Percentiles rank a stretch among this genome's conserved stretches.
Conservation (phyloP, 2,329 filamentous ascomycete genomes). For the Trichoderma citrinoviride region DNA sequence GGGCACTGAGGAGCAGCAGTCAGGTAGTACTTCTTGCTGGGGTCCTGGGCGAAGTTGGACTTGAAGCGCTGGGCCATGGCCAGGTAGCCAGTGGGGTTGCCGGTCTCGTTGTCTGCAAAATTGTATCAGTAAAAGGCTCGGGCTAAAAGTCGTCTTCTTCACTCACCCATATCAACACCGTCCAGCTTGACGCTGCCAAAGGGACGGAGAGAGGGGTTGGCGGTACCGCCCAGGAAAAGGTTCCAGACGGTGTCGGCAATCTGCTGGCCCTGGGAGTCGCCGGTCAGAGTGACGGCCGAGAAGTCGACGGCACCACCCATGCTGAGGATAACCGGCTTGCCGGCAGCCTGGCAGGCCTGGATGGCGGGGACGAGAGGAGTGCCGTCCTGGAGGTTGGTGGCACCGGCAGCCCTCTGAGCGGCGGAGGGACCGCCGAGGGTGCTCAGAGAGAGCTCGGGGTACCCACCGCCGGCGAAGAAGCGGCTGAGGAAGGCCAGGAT, state of each 20-base stretch:
- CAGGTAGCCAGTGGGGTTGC: slow-evolving; percentile 57
- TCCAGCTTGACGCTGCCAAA: slow-evolving; percentile 66
- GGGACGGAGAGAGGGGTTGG: slow-evolving; percentile 52
- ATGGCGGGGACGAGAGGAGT: slow-evolving; percentile 34
- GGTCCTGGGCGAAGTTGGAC: slow-evolving; percentile 39
- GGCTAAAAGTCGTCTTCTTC: not conserved
- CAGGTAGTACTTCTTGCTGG: slow-evolving; percentile 23
- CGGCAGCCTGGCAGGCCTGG: slow-evolving; percentile 57
- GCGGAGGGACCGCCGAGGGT: slow-evolving; percentile 15
- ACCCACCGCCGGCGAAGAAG: slow-evolving; percentile 25
- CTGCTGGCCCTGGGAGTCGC: slow-evolving; percentile 44
- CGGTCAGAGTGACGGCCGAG: slow-evolving; percentile 59
- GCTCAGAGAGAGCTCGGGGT: slow-evolving; percentile 14
- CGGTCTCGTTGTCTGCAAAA: slow-evolving; percentile 52
- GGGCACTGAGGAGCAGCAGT: slow-evolving; percentile 43
- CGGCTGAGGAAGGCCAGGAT: slow-evolving; percentile 27
- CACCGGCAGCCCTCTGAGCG: slow-evolving; percentile 26
- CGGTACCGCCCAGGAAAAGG: slow-evolving; percentile 55
- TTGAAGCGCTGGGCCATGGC: slow-evolving; percentile 58
- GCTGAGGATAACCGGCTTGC: slow-evolving; percentile 68
- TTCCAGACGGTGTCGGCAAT: slow-evolving; percentile 64
- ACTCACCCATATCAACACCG: slow-evolving; percentile 62
- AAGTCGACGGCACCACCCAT: slow-evolving; percentile 66
- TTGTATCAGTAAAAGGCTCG: not conserved
- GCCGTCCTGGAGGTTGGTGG: slow-evolving; percentile 26